Evolutionary conservation across 176 grass and related monocot genomes (phyloP), one percentile per base, ranked within the genome.

Genomic region (Eragrostis curvula): DNA sequence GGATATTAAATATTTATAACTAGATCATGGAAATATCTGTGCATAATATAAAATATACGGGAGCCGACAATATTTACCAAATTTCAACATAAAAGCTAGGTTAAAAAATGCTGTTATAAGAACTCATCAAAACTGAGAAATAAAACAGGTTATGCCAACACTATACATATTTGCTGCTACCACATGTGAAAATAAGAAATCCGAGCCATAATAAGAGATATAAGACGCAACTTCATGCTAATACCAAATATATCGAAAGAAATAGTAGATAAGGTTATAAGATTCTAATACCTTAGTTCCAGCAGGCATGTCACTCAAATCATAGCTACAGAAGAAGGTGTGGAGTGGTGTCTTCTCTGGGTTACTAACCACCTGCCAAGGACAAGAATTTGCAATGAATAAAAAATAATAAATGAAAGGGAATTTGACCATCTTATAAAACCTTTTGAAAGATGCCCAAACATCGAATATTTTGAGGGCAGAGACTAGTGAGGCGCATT

Each of bases 241-340:
- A 28, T 59, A 44, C 20, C 66, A 40, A 44, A 64, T 74, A 30
- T 79, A n/a, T 32, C 18, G 57, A 72, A 75, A 48, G n/a, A 0
- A 70, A 46, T 74, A 86, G 39, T 67, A 53, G 3, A 36, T 44
- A 47, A 44, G 44, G 40, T 61, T 43, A 75, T 25, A 67, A 66
- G 72, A 69, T 79, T 83, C 23, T 48, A 46, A 58, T 84, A 99
- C 96, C 96, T 99, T 99, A 64, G 90, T 99, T 92, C 93, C 93
- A 89, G 91, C 79, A 84, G 96, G 96, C 96, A 99, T 99, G 85
- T 95, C 93, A 86, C 79, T 96, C 79, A 99, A 85, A 96, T 99
- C 93, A 87, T 99, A 99, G 70, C 86, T 93, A 87, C 91, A 99
- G 48, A 99, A 93, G 78, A 99, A 99, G n/a, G 96, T 96, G 57